Conservation (phyloP, 371 early-diverging fungal genomes). For the Mucor lusitanicus region DNA sequence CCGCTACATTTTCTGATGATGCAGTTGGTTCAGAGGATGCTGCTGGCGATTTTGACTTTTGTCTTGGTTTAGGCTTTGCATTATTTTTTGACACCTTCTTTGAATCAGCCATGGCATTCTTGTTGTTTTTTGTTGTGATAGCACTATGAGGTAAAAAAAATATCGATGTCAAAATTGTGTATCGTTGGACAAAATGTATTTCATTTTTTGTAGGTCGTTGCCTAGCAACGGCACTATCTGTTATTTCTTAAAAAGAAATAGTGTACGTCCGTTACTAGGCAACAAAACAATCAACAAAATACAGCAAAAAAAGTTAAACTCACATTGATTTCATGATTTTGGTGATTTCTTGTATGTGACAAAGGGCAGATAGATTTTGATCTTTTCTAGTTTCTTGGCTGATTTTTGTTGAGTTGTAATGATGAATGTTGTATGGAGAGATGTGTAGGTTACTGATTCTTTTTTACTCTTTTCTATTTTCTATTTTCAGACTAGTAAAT, state of each 20-base stretch:
- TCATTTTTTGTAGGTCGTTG: background rate
- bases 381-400: slow-evolving; percentile 7
- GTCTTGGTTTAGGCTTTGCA: slow-evolving; percentile 10
- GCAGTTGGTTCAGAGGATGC: background rate
- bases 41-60: background rate
- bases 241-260: slow-evolving; percentile 6
- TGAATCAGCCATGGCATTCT: background rate
- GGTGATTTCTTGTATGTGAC: background rate
- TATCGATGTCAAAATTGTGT: slow-evolving; percentile 29
- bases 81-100: slow-evolving; percentile 15
- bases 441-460: background rate
- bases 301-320: slow-evolving; percentile 3
- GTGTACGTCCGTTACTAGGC: background rate
- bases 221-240: slow-evolving; percentile 6
- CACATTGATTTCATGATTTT: slow-evolving; percentile 18
- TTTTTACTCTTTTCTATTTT: background rate
- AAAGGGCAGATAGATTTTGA: background rate
- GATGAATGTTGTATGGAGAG: background rate
- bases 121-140: background rate
- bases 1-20: background rate
- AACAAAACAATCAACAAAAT: background rate
- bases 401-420: slow-evolving; percentile 5
- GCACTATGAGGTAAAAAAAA: slow-evolving; percentile 10
- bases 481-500: background rate
- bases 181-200: slow-evolving; percentile 29